Base-by-base conservation (phyloP, 768 basidiomycete genomes). In the Pleurotus salmoneostramineus region DNA sequence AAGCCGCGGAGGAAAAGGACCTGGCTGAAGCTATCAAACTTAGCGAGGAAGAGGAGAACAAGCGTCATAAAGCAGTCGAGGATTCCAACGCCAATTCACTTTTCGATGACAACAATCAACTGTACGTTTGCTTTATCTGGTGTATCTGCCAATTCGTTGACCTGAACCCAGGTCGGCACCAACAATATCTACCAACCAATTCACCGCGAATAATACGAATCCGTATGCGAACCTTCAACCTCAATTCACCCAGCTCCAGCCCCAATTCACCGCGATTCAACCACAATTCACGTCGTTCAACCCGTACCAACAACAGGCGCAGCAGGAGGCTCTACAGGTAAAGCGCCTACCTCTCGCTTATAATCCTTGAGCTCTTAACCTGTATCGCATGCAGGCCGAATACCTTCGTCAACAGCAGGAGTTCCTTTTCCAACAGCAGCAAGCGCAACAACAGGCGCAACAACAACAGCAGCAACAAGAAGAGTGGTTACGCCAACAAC, bases 201-300 rank as follows among this genome's bases (percentile, higher is more conserved):
- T 88, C 76, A 84, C 84, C 0, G 69, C 85, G 56, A 74, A 78
- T 60, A 80, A 93, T 66, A 78, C 85, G 47, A 83, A 84, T 31
- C 75, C 83, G 14, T 83, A 82, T 59, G 74, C 82, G 17, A 76
- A 61, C 40, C 61, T 71, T 48, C 73, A 71, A 55, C 70, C 65
- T 43, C 77, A 78, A 61, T 72, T 64, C 56, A 69, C 69, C 33
- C 67, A 75, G 42, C 62, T 93, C 32, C 91, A 92, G 66, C 88
- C 91, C 1, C 93, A 94, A 64, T 87, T 80, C 66, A 90, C 89
- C 1, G 52, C 52, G 36, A 65, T 93, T 46, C 89, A 89, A 63
- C 90, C 91, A 0, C 94, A 95, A 65, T 92, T 90, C 69, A 94
- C 92, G 4, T 86, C 91, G 0, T 98, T 93, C 80, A 98, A 98